A percentile compares a stretch with the other conserved stretches of the same genome.
Evolutionary conservation across 805 yeast species (phyloP).

Genomic region (Starmerella apis): DNA sequence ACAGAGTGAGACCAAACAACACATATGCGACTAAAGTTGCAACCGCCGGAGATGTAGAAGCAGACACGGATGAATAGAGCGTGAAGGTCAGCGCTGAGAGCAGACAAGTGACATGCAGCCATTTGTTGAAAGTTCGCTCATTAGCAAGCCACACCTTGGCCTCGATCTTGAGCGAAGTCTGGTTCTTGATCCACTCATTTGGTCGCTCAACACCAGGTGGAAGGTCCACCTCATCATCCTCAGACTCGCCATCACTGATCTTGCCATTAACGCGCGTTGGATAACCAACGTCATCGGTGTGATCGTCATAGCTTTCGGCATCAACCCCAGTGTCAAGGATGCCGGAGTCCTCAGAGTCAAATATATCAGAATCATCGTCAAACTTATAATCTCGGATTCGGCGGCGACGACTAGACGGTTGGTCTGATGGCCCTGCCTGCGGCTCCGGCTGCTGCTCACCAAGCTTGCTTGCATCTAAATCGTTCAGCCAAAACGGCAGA

Average conservation of each 20-base stretch:
- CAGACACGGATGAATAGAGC: slow-evolving; percentile 61
- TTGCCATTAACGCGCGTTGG: slow-evolving; percentile 28
- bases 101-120: slow-evolving; percentile 83
- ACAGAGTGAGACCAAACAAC: slow-evolving; percentile 70
- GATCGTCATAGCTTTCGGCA: slow-evolving; percentile 13
- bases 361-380: slow-evolving; percentile 49
- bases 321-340: slow-evolving; percentile 17
- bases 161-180: slow-evolving; percentile 88
- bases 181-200: slow-evolving; percentile 62
- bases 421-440: slow-evolving; percentile 33
- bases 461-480: slow-evolving; percentile 44
- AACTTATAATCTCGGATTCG: slow-evolving; percentile 14
- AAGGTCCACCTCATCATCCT: slow-evolving; percentile 72
- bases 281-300: slow-evolving; percentile 19
- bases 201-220: slow-evolving; percentile 91
- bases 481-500: slow-evolving; percentile 91
- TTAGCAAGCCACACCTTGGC: slow-evolving; percentile 98
- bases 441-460: slow-evolving; percentile 33
- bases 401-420: neutral
- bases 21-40: slow-evolving; percentile 66
- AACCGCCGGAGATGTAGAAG: slow-evolving; percentile 45
- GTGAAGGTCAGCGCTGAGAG: slow-evolving; percentile 77
- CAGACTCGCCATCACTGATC: slow-evolving; percentile 48
- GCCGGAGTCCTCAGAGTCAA: slow-evolving; percentile 28
- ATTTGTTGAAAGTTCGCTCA: slow-evolving; percentile 91